phyloP scores from a whole-genome alignment of 73 alveolate genomes.

The Paramecium primaurelia region DNA sequence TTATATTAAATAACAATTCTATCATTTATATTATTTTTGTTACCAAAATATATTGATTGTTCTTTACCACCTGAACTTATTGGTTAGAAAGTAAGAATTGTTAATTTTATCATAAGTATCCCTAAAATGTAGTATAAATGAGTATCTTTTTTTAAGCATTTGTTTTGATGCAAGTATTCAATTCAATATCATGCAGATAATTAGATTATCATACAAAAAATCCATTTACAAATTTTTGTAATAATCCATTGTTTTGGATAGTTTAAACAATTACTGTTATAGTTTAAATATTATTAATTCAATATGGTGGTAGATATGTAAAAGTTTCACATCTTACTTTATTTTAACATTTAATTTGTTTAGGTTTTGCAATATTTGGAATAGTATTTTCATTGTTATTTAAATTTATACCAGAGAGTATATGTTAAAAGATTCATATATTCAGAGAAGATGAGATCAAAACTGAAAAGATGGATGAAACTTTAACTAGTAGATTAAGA shows the following conservation, averaged over 20 bases:
- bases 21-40: constrained; percentile 60
- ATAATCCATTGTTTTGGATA: constrained; percentile 72
- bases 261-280: constrained; percentile 70
- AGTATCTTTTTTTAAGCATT: constrained; percentile 86
- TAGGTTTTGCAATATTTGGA: constrained; percentile 63
- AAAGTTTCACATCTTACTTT: constrained; percentile 69
- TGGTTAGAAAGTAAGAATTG: not conserved
- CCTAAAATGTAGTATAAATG: constrained; percentile 37
- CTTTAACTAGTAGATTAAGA: constrained; percentile 54
- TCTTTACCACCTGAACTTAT: not conserved
- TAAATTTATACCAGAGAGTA: constrained; percentile 31
- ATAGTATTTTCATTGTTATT: constrained; percentile 30
- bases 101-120: not conserved
- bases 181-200: constrained; percentile 87
- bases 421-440: constrained; percentile 33
- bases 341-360: constrained; percentile 74
- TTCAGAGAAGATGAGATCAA: constrained; percentile 49
- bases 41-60: constrained; percentile 48
- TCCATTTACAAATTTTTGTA: constrained; percentile 83
- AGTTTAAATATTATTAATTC: constrained; percentile 72
- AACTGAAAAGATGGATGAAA: constrained; percentile 49
- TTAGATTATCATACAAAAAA: constrained; percentile 78
- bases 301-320: constrained; percentile 85
- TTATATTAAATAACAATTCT: constrained; percentile 68
- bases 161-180: constrained; percentile 92